Evolutionary conservation across 75 land plant genomes (phyloP), one percentile per base, ranked within the genome.

Genomic region (Azolla pinnata): DNA sequence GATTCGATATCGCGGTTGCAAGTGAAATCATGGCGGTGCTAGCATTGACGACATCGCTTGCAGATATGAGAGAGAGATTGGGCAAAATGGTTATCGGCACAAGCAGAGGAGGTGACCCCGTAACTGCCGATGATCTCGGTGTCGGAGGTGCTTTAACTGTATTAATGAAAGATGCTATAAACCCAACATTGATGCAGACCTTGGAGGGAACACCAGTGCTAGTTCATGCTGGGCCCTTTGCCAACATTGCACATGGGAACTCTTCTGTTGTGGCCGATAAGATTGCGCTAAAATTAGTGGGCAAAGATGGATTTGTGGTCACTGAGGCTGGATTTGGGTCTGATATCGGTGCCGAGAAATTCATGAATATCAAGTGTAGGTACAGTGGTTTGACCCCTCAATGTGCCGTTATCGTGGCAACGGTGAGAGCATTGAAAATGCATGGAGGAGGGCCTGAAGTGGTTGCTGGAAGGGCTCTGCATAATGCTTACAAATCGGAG

Each of bases 21-120:
- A 91, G 97, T 81, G 97, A 93, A 49, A 88, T 93, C 38, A 88
- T 93, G 98, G 98, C 90, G 26, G 98, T 93, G n/a, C 73, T 93
- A 64, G 95, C 98, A 50, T 88, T 93, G 8, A 93, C 95, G 33
- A 93, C 90, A 33, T 88, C 95, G 32, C 72, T 93, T 42, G 74
- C 81, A 50, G 98, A 93, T 59, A 93, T 93, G 98, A 74, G 95
- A 30, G 88, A 81, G 46, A 80, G 95, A 53, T 75, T 93, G 61
- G 98, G 95, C 4, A 79, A 66, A 64, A 93, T 93, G 95, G 96
- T 93, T 30, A 67, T 93, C 29, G 98, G 96, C 44, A 82, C 91
- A 31, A 93, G 98, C 71, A 80, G 69, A 57, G 80, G 79, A 32
- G 98, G 95, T 16, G 98, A 88, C 7, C 87, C 98, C 9, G 68